Evolutionary conservation across 208 protist species (phyloP).

Genomic region (Trypanosoma cruzi): DNA sequence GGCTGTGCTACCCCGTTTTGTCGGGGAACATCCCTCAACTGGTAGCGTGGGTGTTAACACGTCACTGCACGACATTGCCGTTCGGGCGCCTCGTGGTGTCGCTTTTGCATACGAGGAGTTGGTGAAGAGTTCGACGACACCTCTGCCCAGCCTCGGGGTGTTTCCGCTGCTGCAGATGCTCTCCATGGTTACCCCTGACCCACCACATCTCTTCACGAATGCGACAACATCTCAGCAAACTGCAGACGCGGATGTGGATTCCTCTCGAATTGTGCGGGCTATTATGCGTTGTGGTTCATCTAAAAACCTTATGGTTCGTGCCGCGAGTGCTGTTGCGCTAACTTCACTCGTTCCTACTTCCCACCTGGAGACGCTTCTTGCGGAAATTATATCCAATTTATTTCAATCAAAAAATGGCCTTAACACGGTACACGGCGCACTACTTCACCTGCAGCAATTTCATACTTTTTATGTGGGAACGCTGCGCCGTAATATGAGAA

Average conservation of each 20-base stretch:
- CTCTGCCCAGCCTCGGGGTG: conserved; percentile 50
- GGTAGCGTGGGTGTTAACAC: conserved; percentile 83
- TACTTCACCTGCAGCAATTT: conserved; percentile 84
- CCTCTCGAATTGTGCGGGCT: conserved; percentile 45
- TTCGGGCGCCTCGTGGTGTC: conserved; percentile 61
- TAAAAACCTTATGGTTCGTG: conserved; percentile 80
- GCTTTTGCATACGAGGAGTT: conserved; percentile 65
- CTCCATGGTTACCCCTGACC: conserved; percentile 88
- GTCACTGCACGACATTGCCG: conserved; percentile 74
- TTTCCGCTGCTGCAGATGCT: conserved; percentile 92
- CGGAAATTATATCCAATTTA: conserved; percentile 12
- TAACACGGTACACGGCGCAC: conserved; percentile 72
- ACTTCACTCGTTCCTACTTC: conserved; percentile 64
- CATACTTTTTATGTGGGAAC: conserved; percentile 80
- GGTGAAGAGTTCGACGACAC: conserved; percentile 19
- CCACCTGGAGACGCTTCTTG: conserved; percentile 14
- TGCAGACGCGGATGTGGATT: conserved; percentile 25
- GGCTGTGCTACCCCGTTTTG: conserved; percentile 87
- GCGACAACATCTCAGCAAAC: conserved; percentile 24
- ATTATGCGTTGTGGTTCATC: conserved; percentile 58
- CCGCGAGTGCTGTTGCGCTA: conserved; percentile 73
- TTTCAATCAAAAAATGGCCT: conserved; percentile 5
- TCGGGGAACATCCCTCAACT: conserved; percentile 85
- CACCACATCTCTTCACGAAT: conserved; percentile 42
- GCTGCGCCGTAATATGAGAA: conserved; percentile 37